Percentiles rank a stretch among this genome's conserved stretches.
phyloP scores from a whole-genome alignment of 495 filamentous ascomycete species.

The Bryoglossum gracile region DNA sequence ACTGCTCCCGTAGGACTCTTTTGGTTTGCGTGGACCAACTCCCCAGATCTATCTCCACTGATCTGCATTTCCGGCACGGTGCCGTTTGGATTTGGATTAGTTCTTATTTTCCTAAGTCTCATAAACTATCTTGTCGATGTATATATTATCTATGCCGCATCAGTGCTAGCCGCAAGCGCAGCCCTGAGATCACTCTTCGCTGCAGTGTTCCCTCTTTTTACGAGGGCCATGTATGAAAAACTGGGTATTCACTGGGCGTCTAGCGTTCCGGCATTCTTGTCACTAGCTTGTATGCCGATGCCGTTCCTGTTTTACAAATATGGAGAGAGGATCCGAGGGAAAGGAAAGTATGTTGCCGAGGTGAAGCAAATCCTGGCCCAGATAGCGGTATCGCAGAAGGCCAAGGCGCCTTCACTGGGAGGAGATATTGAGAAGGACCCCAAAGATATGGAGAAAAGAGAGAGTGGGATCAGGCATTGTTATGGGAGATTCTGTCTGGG shows the following conservation, averaged over 20 bases:
- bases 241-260: constrained; percentile 64
- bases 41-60: constrained; percentile 41
- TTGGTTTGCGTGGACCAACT: constrained; percentile 57
- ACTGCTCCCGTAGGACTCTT: constrained; percentile 49
- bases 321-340: not conserved
- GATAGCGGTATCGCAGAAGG: too few relatives aligned
- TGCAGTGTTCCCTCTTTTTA: constrained; percentile 55
- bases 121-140: constrained; percentile 74
- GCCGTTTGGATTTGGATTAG: constrained; percentile 43
- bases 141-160: constrained; percentile 61
- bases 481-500: too few relatives aligned
- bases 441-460: too few relatives aligned
- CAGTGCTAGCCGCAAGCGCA: constrained; percentile 53
- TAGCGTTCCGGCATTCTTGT: constrained; percentile 59
- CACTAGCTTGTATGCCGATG: constrained; percentile 47
- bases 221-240: constrained; percentile 46
- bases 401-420: too few relatives aligned
- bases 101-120: constrained; percentile 61
- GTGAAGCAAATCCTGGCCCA: not conserved
- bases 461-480: too few relatives aligned
- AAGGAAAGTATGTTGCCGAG: not conserved
- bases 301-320: not conserved
- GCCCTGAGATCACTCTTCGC: constrained; percentile 52
- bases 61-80: constrained; percentile 38
- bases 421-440: too few relatives aligned